phyloP scores from a whole-genome alignment of 371 early-diverging fungal genomes.

The Mucor saturninus region DNA sequence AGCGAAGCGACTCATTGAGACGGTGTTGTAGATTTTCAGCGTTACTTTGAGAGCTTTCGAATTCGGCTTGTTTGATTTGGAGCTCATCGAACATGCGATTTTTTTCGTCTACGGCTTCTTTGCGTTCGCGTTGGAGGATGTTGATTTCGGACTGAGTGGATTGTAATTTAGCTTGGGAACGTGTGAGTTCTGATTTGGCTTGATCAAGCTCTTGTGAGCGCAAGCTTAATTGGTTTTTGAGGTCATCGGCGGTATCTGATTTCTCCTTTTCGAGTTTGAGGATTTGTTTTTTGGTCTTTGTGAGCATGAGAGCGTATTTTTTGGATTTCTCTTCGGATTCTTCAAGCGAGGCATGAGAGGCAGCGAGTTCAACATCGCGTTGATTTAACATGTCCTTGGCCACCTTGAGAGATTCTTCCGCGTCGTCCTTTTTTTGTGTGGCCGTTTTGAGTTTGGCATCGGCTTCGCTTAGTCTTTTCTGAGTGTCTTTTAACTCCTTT shows the following conservation, averaged over 20 bases:
- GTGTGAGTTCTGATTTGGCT: conserved; percentile 12
- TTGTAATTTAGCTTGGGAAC: conserved; percentile 31
- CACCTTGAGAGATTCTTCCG: conserved; percentile 57
- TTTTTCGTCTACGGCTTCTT: conserved; percentile 58
- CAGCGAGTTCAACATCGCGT: conserved; percentile 60
- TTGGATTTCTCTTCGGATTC: conserved; percentile 59
- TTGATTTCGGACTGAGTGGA: conserved; percentile 43
- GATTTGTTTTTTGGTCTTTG: conserved; percentile 64
- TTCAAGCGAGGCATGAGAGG: conserved; percentile 56
- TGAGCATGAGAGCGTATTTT: conserved; percentile 51
- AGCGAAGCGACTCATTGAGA: conserved; percentile 54
- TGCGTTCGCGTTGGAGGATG: conserved; percentile 46
- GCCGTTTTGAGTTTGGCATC: conserved; percentile 22
- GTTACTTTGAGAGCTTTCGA: conserved; percentile 68
- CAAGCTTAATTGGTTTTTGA: conserved; percentile 21
- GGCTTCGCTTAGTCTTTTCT: conserved; percentile 9
- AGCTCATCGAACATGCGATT: conserved; percentile 66
- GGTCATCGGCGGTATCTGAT: conserved; percentile 55
- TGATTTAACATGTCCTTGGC: conserved; percentile 60
- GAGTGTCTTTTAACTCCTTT: not conserved
- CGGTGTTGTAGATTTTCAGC: conserved; percentile 63
- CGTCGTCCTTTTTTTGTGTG: conserved; percentile 47
- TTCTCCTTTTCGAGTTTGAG: conserved; percentile 64
- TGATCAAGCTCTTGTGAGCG: conserved; percentile 19
- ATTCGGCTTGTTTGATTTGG: conserved; percentile 71